These are phyloP conservation scores for Tricholoma flavovirens DNA, from an alignment of 768 basidiomycete genomes.

Conservation along the genomic window DNA sequence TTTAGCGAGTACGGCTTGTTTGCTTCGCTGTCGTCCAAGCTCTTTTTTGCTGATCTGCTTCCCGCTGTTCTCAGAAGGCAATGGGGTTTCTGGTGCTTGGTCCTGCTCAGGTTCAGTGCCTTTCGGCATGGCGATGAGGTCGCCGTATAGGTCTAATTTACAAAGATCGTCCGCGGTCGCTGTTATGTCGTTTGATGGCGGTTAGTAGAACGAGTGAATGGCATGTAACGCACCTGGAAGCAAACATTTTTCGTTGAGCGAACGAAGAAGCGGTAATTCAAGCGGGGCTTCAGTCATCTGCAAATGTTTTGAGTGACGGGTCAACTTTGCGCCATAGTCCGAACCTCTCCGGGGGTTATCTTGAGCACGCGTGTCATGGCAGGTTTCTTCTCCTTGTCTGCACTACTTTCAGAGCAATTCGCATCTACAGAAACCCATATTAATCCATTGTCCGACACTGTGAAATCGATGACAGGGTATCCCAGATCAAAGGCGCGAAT, in stretches of 20 bases:
- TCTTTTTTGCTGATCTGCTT: conserved; percentile 38
- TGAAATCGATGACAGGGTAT: conserved; percentile 17
- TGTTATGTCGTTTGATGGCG: conserved; percentile 17
- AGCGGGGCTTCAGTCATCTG: conserved; percentile 30
- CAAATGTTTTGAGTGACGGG: neutral
- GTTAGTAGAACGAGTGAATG: neutral
- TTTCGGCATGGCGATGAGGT: conserved; percentile 42
- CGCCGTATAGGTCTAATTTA: conserved; percentile 53
- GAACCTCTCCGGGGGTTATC: conserved; percentile 35
- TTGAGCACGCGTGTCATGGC: conserved; percentile 19
- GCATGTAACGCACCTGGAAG: conserved; percentile 37
- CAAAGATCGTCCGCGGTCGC: conserved; percentile 46
- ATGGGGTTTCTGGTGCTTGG: conserved; percentile 28
- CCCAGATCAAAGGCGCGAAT: conserved; percentile 17
- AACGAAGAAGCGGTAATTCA: conserved; percentile 27
- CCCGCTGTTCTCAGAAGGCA: conserved; percentile 12
- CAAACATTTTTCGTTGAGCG: conserved; percentile 41
- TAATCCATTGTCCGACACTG: conserved; percentile 12
- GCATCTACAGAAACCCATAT: conserved; percentile 22
- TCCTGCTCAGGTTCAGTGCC: conserved; percentile 41
- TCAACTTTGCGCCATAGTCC: neutral
- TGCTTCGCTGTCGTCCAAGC: conserved; percentile 46
- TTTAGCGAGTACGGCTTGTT: conserved; percentile 37
- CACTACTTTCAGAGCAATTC: conserved; percentile 13
- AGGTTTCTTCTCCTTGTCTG: neutral